These are phyloP conservation scores for Paramecium sexaurelia DNA, from an alignment of 73 alveolate species.

Conservation along the genomic window DNA sequence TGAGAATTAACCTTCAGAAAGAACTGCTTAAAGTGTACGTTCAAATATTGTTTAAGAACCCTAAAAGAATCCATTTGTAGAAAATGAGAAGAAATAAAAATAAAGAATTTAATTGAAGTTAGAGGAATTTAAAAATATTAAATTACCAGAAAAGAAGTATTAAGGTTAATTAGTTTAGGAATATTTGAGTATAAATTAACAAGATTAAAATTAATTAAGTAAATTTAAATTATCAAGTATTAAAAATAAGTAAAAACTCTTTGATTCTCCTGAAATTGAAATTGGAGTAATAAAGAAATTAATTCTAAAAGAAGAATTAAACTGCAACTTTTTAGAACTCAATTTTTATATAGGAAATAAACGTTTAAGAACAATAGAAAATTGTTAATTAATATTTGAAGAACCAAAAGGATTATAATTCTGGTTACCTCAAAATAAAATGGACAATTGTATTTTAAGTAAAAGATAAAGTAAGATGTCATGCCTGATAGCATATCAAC, in stretches of 20 bases:
- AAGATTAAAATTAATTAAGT: neutral
- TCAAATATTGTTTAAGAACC: neutral
- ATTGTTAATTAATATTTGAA: neutral
- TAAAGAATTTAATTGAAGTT: neutral
- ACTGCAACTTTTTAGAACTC: neutral
- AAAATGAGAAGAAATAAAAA: neutral
- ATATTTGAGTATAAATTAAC: neutral
- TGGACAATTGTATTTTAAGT: neutral
- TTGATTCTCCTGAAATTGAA: conserved; percentile 1
- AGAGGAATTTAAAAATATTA: neutral
- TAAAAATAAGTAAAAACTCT: neutral
- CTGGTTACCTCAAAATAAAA: neutral
- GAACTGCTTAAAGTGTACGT: neutral
- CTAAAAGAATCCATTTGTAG: neutral
- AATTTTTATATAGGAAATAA: conserved; percentile 14
- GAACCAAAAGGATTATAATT: conserved; percentile 18
- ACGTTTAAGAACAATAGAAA: neutral
- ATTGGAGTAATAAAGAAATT: neutral
- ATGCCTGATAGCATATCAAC: neutral
- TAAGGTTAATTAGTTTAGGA: neutral
- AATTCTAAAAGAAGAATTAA: neutral
- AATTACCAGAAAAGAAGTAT: neutral
- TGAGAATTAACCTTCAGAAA: neutral
- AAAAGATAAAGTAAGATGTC: neutral
- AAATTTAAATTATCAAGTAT: neutral